Percentiles rank a stretch among this genome's conserved stretches.
These are phyloP conservation scores for Pueraria montana DNA, from an alignment of 306 rosid species.

Conservation along the genomic window DNA sequence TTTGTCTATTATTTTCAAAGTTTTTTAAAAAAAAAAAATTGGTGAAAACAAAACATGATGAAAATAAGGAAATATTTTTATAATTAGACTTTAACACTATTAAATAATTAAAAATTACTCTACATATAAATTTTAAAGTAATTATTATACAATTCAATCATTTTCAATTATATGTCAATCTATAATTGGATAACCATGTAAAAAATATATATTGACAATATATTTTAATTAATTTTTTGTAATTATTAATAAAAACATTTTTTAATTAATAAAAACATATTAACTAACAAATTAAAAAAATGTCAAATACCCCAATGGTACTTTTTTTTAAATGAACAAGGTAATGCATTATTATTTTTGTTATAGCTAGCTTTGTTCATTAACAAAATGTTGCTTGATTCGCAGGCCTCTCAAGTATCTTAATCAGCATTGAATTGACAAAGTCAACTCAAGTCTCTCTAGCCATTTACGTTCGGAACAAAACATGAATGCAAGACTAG, in stretches of 20 bases:
- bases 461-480: neutral
- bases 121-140: neutral
- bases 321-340: neutral
- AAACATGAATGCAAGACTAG: neutral
- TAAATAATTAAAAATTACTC: neutral
- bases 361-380: neutral
- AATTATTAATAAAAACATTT: neutral
- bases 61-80: neutral
- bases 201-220: neutral
- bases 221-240: neutral
- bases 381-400: too few species aligned
- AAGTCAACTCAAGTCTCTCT: neutral
- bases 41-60: neutral
- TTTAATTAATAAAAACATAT: neutral
- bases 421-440: slow-evolving; percentile 3
- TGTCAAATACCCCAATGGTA: neutral
- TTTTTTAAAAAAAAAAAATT: neutral
- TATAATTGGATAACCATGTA: neutral
- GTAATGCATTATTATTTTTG: neutral
- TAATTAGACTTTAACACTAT: neutral
- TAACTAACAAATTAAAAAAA: neutral
- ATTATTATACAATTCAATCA: neutral
- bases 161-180: neutral
- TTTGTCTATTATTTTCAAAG: neutral
- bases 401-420: slow-evolving; percentile 6